These are phyloP conservation scores for Adansonia madagascariensis DNA, from an alignment of 441 rosid genomes.

Conservation along the genomic window DNA sequence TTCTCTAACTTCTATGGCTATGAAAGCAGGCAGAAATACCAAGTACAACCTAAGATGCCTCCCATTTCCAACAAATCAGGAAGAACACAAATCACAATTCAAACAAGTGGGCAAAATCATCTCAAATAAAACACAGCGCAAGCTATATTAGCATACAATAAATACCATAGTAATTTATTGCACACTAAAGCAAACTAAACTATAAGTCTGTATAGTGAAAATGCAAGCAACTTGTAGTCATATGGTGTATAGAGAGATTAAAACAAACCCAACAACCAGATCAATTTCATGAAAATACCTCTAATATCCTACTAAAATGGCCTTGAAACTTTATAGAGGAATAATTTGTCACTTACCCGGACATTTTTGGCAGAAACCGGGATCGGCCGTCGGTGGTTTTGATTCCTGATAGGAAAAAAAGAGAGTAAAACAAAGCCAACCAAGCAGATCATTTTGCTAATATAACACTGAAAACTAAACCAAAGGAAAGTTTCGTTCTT, in stretches of 20 bases:
- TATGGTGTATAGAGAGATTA: neutral
- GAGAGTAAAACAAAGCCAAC: neutral
- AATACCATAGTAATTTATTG: neutral
- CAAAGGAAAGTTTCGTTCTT: neutral
- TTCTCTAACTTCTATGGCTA: neutral
- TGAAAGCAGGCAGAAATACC: neutral
- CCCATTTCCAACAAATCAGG: neutral
- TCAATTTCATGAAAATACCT: neutral
- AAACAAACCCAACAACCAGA: neutral
- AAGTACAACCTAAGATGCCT: neutral
- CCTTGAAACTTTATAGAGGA: neutral
- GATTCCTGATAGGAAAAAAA: neutral
- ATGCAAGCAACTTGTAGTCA: neutral
- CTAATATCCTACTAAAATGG: neutral
- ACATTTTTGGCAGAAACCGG: conserved; percentile 16
- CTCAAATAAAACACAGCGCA: neutral
- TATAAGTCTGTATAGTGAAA: neutral
- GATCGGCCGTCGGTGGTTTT: neutral
- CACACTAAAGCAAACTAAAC: neutral
- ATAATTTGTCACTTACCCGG: neutral
- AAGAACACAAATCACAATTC: neutral
- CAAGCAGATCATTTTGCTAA: neutral
- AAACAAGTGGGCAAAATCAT: neutral
- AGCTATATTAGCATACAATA: neutral
- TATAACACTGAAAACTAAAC: neutral